Evolutionary conservation across 176 grass and related monocot species (phyloP).

Genomic region (Cenchrus americanus): DNA sequence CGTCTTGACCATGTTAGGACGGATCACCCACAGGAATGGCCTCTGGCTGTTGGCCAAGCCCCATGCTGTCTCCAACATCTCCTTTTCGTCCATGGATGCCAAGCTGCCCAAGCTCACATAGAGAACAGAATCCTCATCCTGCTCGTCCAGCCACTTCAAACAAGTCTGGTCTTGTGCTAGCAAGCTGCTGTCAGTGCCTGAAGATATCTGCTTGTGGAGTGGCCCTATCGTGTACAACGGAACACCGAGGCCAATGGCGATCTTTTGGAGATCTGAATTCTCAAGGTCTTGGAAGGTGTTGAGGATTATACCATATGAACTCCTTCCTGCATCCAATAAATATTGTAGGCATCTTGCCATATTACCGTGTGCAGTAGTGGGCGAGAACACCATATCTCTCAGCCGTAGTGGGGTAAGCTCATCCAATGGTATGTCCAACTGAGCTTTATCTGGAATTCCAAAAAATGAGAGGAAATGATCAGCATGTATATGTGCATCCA

Average conservation of each 20-base stretch:
- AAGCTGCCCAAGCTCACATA: slow-evolving; percentile 59
- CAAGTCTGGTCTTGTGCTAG: slow-evolving; percentile 23
- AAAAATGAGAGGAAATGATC: neutral
- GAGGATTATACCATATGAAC: slow-evolving; percentile 36
- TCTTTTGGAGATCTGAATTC: neutral
- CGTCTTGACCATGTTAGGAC: neutral
- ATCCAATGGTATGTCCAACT: slow-evolving; percentile 16
- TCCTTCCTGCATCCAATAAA: neutral
- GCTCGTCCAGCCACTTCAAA: slow-evolving; percentile 41
- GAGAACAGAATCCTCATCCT: slow-evolving; percentile 29
- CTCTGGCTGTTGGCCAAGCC: slow-evolving; percentile 22
- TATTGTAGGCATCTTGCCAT: slow-evolving; percentile 12
- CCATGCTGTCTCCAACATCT: slow-evolving; percentile 41
- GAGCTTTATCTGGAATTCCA: slow-evolving; percentile 11
- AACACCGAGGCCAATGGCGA: neutral
- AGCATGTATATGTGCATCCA: neutral
- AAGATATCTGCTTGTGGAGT: slow-evolving; percentile 48
- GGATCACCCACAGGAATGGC: slow-evolving; percentile 45
- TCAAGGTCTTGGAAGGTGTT: slow-evolving; percentile 48
- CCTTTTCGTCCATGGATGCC: neutral
- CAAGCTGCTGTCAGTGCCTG: neutral
- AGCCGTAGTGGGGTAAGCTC: slow-evolving; percentile 46
- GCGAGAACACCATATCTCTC: slow-evolving; percentile 31
- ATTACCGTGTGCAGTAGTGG: neutral
- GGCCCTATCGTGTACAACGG: slow-evolving; percentile 31